Conservation (phyloP, 768 basidiomycete species). For the Kwoniella sp. region DNA sequence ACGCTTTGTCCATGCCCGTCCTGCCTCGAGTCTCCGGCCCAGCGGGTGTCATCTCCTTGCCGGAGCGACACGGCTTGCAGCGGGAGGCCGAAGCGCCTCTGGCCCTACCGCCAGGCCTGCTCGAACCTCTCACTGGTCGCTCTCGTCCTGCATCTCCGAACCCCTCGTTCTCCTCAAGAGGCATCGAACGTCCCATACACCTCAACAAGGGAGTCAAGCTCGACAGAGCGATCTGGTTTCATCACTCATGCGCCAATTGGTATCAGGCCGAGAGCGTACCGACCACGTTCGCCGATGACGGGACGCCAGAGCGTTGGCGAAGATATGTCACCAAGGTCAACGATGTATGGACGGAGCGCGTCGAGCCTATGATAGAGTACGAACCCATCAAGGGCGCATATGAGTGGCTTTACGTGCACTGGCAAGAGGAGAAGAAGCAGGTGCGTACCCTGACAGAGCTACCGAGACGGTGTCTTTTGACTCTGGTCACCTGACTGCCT, state of each 20-base stretch:
- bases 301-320: slow-evolving; percentile 5
- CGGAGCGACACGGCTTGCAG: not conserved
- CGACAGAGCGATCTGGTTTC: slow-evolving; percentile 8
- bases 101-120: not conserved
- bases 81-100: not conserved
- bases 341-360: slow-evolving; percentile 15
- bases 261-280: slow-evolving; percentile 7
- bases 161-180: slow-evolving; percentile 6
- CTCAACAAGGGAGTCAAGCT: not conserved
- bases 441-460: no score
- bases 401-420: slow-evolving; percentile 28
- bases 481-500: not conserved
- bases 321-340: slow-evolving; percentile 8
- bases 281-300: not conserved
- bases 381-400: slow-evolving; percentile 4
- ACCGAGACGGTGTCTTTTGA: no score
- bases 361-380: slow-evolving; percentile 17
- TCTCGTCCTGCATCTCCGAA: not conserved
- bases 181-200: slow-evolving; percentile 1
- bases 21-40: not conserved
- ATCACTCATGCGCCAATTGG: slow-evolving; percentile 1
- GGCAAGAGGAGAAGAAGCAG: slow-evolving; percentile 23
- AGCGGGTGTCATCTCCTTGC: slow-evolving; percentile 3
- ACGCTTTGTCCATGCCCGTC: slow-evolving; percentile 1
- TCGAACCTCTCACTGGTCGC: not conserved